Evolutionary conservation across 2,329 filamentous ascomycete species (phyloP).

Genomic region (Stachybotrys chartarum): DNA sequence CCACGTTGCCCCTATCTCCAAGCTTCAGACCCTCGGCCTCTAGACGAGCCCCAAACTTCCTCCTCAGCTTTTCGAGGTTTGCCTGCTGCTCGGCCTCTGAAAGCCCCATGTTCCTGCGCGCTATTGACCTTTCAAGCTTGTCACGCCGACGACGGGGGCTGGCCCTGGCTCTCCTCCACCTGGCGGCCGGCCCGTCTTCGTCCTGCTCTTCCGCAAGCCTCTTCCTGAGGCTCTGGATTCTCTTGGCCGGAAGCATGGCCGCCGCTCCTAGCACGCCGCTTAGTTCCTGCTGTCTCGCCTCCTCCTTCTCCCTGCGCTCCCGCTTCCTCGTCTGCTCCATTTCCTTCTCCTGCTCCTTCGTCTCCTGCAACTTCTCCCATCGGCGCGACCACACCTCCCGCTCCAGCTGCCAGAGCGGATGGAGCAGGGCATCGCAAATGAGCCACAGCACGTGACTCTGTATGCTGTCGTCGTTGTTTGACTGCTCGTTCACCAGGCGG

Average conservation of each 20-base stretch:
- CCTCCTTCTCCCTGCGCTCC: not conserved
- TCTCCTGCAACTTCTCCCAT: conserved; percentile 1
- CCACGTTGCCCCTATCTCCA: too few species aligned
- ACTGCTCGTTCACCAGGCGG: not conserved
- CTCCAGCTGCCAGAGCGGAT: conserved; percentile 58
- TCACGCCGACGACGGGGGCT: too few species aligned
- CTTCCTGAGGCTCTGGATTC: not conserved
- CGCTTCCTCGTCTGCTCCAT: not conserved
- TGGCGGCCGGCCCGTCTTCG: not conserved
- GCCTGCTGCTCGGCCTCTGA: not conserved
- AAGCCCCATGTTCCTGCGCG: too few species aligned
- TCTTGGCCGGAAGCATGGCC: too few species aligned
- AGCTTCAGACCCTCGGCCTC: not conserved
- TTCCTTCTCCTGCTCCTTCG: not conserved
- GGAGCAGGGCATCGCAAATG: conserved; percentile 35
- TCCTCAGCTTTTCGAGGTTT: not conserved
- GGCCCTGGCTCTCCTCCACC: not conserved
- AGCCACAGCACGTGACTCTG: too few species aligned
- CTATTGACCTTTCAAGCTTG: too few species aligned
- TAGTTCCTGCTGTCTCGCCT: too few species aligned
- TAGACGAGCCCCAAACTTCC: not conserved
- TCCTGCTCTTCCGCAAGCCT: not conserved
- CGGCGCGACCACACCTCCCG: conserved; percentile 54
- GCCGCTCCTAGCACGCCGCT: too few species aligned
- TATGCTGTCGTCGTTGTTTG: not conserved